Percentiles rank a stretch among this genome's conserved stretches.
These are phyloP conservation scores for Carex scoparia DNA, from an alignment of 176 grass and related monocot species.

Conservation along the genomic window DNA sequence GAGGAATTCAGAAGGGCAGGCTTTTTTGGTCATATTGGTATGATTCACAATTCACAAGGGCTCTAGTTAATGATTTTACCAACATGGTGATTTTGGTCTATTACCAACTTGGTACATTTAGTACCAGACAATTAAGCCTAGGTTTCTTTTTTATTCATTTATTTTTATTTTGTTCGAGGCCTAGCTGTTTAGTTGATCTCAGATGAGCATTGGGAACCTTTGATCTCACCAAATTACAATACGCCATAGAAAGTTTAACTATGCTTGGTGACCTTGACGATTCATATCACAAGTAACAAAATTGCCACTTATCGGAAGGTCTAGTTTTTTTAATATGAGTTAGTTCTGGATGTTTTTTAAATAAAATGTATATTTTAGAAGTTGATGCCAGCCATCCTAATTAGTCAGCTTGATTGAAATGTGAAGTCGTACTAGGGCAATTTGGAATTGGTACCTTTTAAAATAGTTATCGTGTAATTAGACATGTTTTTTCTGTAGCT, in stretches of 20 bases:
- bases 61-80: constrained; percentile 23
- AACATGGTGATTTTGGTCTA: constrained; percentile 5
- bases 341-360: background rate
- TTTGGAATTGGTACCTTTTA: background rate
- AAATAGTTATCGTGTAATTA: background rate
- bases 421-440: background rate
- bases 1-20: constrained; percentile 83
- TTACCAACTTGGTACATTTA: constrained; percentile 24
- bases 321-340: background rate
- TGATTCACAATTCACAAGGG: constrained; percentile 10
- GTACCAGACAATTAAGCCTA: background rate
- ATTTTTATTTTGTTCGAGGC: background rate
- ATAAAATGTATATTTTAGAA: background rate
- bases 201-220: background rate
- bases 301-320: background rate
- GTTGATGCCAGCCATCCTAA: background rate
- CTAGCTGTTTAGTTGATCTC: background rate
- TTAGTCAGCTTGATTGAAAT: background rate
- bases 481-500: background rate
- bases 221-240: background rate
- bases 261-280: background rate
- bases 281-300: background rate
- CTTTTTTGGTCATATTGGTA: constrained; percentile 43
- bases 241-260: background rate
- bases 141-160: background rate